Base-by-base conservation (phyloP, 1,284 basidiomycete species). In the Fereydounia khargensis region DNA sequence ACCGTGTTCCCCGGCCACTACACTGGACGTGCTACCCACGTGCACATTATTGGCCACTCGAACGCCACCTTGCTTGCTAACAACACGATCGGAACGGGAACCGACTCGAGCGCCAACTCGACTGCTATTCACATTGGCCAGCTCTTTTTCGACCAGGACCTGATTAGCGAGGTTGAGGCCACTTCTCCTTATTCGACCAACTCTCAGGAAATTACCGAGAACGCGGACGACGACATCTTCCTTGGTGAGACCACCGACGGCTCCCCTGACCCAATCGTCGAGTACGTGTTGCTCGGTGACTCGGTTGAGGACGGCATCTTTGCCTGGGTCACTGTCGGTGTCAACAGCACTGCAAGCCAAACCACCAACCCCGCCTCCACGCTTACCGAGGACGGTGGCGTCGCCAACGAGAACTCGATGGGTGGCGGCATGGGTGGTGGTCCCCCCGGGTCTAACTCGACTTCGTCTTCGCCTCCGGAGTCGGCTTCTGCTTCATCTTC, bases 61-160 rank as follows among this genome's bases (percentile, higher is more conserved):
- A 42, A 42, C 40, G 40, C 22, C 1, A 42, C 40, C 3, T 11
- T 34, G 13, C 40, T 42, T 23, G 17, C 22, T 17, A 42, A 42
- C 40, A 22, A 30, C 40, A 42, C 40, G 1, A 19, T 42, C 11
- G 27, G 24, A 18, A n/a, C n/a, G n/a, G n/a, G n/a, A n/a, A n/a
- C n/a, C n/a, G n/a, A n/a, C n/a, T 16, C 16, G 11, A 7, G 13
- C 3, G 31, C 17, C 17, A 18, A n/a, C 2, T 17, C 11, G 6
- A 31, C 21, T 14, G 40, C 40, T 9, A 19, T 42, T 6, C 40
- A 42, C 32, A 42, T 35, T 17, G 40, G 40, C 7, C 40, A 42
- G 32, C 33, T 42, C 21, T 42, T 42, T 23, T 42, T 42, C 32
- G 40, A 42, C 31, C 30, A 42, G 16, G 24, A 33, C 22, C 30